These are phyloP conservation scores for Fusarium staphyleae DNA, from an alignment of 2,329 filamentous ascomycete species.

Conservation along the genomic window DNA sequence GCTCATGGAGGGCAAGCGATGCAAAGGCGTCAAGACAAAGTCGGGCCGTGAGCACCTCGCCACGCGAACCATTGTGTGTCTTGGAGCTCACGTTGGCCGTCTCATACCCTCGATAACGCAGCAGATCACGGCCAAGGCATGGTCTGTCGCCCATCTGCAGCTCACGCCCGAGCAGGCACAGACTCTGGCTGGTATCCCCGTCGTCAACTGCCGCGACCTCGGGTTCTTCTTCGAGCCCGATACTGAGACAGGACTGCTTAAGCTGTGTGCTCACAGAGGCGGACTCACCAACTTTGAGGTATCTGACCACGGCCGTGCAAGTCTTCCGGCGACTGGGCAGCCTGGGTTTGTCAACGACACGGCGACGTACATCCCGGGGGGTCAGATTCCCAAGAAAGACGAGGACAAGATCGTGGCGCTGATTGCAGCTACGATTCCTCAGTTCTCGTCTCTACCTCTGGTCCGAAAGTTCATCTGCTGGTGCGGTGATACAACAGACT, in stretches of 20 bases:
- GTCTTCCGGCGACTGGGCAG: constrained; percentile 49
- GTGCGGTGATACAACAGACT: constrained; percentile 66
- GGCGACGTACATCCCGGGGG: not conserved
- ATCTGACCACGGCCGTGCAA: constrained; percentile 36
- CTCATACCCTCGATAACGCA: constrained; percentile 56
- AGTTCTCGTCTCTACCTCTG: constrained; percentile 59
- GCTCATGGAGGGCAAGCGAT: not conserved
- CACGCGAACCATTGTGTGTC: constrained; percentile 55
- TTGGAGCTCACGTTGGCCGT: constrained; percentile 56
- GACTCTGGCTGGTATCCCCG: constrained; percentile 62
- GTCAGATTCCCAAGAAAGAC: constrained; percentile 56
- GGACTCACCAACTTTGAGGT: constrained; percentile 56
- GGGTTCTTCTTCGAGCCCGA: constrained; percentile 72
- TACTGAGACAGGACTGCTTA: constrained; percentile 60
- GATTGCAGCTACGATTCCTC: constrained; percentile 58
- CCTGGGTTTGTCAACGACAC: constrained; percentile 29
- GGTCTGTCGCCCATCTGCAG: constrained; percentile 65
- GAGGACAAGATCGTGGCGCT: constrained; percentile 58
- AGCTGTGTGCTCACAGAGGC: constrained; percentile 64
- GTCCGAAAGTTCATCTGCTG: constrained; percentile 64
- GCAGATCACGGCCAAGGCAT: constrained; percentile 61
- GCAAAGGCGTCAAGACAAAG: constrained; percentile 10
- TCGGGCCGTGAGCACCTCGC: constrained; percentile 11
- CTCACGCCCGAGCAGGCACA: constrained; percentile 61
- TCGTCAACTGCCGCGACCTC: constrained; percentile 65